Base-by-base conservation (phyloP, 2,329 filamentous ascomycete genomes). In the Colletotrichum salicis region DNA sequence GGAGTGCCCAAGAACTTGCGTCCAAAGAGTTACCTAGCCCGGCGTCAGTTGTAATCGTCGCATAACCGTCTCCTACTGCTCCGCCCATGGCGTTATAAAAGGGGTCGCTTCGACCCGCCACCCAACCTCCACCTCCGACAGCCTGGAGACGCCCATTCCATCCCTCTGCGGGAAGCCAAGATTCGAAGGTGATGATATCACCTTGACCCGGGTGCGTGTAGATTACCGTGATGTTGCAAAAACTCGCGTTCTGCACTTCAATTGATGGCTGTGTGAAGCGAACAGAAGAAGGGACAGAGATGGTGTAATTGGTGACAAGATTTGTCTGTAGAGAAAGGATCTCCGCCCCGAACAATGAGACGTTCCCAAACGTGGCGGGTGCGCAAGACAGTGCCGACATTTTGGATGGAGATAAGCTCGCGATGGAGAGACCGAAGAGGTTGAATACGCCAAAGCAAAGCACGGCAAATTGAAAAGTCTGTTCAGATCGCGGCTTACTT, bases 81-180 rank as follows among this genome's bases (percentile, higher is more conserved):
- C 71, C 74, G 27, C 27, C 24, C 75, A 77, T 77, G 15, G 64
- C 37, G 4, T 29, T 45, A n/a, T 75, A 75, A 7, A 64, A 64
- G 1, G 58, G 55, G 24, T 15, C 27, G 15, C 31, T 56, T 2
- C 64, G 54, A 6, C 79, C 78, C 0, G 79, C 76, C 8, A 67
- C 66, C 54, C 61, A 80, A 3, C 79, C 80, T 5, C 77, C 78
- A 10, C 80, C 80, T 1, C 80, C 80, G 22, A 79, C 58, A 7
- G 74, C 77, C 35, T 79, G 75, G 2, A 81, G 72, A 7, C 80
- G 74, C 0, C 73, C 74, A 58, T 81, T 82, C 78, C 79, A 82
- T 2, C 41, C 58, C 1, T 57, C 48, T 2, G 68, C 6, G 3
- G 78, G 78, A 1, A 80, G 73, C 74, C 75, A 79, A 1, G 76